Evolutionary conservation across 129 eudicot species (phyloP).

Genomic region (Chrysanthemum makinoi): DNA sequence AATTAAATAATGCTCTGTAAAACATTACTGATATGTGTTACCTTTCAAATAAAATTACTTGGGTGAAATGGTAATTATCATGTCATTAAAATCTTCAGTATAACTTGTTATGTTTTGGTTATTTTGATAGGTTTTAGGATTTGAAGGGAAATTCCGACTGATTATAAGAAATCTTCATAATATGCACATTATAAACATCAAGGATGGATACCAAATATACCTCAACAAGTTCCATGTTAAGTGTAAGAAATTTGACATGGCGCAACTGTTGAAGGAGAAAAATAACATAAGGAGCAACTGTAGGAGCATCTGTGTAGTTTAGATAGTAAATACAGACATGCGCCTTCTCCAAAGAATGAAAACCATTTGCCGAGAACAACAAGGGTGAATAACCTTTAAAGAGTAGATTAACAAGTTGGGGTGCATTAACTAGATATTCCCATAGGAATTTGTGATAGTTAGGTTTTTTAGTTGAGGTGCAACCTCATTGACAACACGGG

Average conservation of each 20-base stretch:
- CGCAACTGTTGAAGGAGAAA: neutral
- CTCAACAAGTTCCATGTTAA: neutral
- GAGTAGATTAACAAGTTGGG: neutral
- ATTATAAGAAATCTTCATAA: neutral
- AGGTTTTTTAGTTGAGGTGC: neutral
- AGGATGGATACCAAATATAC: neutral
- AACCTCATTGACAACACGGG: neutral
- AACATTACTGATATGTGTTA: too few species aligned
- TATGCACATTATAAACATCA: neutral
- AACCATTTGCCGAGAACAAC: neutral
- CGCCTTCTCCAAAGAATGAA: neutral
- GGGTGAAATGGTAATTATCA: too few species aligned
- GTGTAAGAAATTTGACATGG: neutral
- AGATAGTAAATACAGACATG: neutral
- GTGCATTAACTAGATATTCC: neutral
- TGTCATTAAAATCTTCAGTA: too few species aligned
- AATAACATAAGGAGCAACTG: neutral
- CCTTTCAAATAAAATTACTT: too few species aligned
- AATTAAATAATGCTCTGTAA: too few species aligned
- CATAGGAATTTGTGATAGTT: neutral
- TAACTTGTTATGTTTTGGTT: too few species aligned
- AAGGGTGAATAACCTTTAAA: neutral
- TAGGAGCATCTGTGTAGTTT: neutral
- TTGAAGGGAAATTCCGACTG: too few species aligned
- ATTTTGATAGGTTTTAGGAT: too few species aligned